These are phyloP conservation scores for Magnolia kwangsiensis DNA, from an alignment of 164 flowering plant genomes.

Conservation along the genomic window DNA sequence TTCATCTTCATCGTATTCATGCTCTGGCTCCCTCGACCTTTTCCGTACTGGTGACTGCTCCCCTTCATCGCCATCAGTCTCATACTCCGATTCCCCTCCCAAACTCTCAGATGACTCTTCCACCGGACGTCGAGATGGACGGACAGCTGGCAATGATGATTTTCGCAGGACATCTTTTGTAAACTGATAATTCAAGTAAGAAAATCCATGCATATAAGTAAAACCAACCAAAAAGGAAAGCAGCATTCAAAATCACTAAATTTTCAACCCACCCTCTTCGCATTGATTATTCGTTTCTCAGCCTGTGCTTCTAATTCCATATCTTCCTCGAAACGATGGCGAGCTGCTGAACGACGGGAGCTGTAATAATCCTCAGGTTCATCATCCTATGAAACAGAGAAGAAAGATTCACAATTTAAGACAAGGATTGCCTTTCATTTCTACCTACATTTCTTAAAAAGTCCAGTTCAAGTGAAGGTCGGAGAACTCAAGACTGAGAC, in stretches of 20 bases:
- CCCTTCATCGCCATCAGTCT: slow-evolving; percentile 81
- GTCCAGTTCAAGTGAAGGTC: too few species aligned
- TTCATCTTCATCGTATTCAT: slow-evolving; percentile 47
- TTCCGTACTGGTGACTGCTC: slow-evolving; percentile 52
- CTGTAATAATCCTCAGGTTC: slow-evolving; percentile 68
- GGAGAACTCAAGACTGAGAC: too few species aligned
- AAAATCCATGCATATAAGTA: not conserved
- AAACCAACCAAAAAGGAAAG: not conserved
- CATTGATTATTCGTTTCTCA: slow-evolving; percentile 87
- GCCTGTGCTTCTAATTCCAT: slow-evolving; percentile 84
- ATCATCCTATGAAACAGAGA: slow-evolving; percentile 57
- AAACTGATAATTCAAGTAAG: slow-evolving; percentile 18
- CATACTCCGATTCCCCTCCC: slow-evolving; percentile 92
- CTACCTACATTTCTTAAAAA: too few species aligned
- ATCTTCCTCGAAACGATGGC: slow-evolving; percentile 79
- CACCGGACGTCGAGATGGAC: slow-evolving; percentile 55
- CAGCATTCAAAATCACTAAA: not conserved
- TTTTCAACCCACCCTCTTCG: slow-evolving; percentile 60
- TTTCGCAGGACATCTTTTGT: slow-evolving; percentile 57
- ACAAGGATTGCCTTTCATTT: too few species aligned
- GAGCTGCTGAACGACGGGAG: slow-evolving; percentile 53
- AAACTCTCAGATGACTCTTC: slow-evolving; percentile 79
- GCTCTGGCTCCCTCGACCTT: slow-evolving; percentile 53
- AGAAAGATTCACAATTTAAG: not conserved
- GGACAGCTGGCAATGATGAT: slow-evolving; percentile 47